These are phyloP conservation scores for Phytopythium ostracodes DNA, from an alignment of 352 stramenopile species.

Conservation along the genomic window DNA sequence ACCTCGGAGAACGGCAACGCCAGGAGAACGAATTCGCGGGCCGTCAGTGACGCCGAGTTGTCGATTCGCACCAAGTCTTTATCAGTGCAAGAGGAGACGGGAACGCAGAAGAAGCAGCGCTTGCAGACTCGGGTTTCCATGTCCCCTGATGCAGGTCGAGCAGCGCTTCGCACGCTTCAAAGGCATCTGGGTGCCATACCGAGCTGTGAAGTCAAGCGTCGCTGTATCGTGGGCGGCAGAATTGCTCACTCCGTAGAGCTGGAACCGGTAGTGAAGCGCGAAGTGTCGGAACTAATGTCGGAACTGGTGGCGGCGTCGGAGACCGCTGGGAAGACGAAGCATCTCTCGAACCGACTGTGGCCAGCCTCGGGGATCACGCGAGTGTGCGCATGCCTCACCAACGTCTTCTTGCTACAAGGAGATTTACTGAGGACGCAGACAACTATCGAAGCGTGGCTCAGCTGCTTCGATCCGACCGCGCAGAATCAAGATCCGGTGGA, in stretches of 20 bases:
- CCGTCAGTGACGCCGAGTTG: neutral
- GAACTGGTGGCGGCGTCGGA: slow-evolving; percentile 58
- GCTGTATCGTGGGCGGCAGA: slow-evolving; percentile 66
- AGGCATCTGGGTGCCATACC: slow-evolving; percentile 65
- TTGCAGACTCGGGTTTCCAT: slow-evolving; percentile 33
- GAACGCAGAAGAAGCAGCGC: slow-evolving; percentile 18
- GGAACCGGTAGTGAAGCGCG: slow-evolving; percentile 50
- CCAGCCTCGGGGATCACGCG: slow-evolving; percentile 77
- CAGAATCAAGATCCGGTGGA: slow-evolving; percentile 38
- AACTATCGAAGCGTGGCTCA: slow-evolving; percentile 60
- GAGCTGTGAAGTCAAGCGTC: slow-evolving; percentile 68
- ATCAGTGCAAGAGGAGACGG: neutral
- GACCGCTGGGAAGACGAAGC: slow-evolving; percentile 61
- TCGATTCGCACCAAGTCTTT: slow-evolving; percentile 3
- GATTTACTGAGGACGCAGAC: slow-evolving; percentile 46
- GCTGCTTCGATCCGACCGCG: slow-evolving; percentile 72
- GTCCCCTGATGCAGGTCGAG: slow-evolving; percentile 45
- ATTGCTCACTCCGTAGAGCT: slow-evolving; percentile 65
- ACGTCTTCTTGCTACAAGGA: slow-evolving; percentile 70
- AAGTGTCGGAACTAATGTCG: slow-evolving; percentile 57
- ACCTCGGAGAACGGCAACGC: neutral
- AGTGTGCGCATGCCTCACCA: slow-evolving; percentile 70
- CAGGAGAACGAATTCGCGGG: no score
- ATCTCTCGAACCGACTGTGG: slow-evolving; percentile 62
- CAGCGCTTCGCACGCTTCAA: slow-evolving; percentile 58